These are phyloP conservation scores for Hirsutella thompsonii DNA, from an alignment of 2,329 filamentous ascomycete species.

Conservation along the genomic window DNA sequence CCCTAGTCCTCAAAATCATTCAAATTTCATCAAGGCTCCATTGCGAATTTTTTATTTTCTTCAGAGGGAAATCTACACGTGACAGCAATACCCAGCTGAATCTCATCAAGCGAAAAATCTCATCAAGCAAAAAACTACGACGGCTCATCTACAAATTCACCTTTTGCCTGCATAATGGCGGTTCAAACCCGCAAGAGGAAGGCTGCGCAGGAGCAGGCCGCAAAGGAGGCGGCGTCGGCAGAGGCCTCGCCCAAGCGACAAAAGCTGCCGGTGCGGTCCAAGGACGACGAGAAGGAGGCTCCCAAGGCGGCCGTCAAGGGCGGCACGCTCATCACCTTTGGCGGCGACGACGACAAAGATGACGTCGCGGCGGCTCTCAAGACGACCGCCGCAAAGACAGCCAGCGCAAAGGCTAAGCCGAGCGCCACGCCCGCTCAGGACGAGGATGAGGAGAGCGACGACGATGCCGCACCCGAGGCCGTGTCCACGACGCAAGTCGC, in stretches of 20 bases:
- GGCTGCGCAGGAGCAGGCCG: slow-evolving; percentile 9
- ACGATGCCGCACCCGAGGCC: slow-evolving; percentile 45
- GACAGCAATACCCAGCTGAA: too few species aligned
- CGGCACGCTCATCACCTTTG: slow-evolving; percentile 21
- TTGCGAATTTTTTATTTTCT: too few species aligned
- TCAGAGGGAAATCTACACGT: too few species aligned
- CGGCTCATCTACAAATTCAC: not conserved
- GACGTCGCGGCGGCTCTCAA: too few species aligned
- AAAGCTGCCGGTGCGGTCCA: slow-evolving; percentile 22
- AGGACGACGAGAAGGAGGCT: slow-evolving; percentile 11
- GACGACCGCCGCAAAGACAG: not conserved
- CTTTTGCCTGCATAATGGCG: slow-evolving; percentile 5
- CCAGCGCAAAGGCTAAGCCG: slow-evolving; percentile 7
- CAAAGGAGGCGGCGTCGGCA: slow-evolving; percentile 4
- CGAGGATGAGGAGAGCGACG: slow-evolving; percentile 29
- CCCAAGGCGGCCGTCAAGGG: slow-evolving; percentile 8
- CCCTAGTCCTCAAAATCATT: too few species aligned
- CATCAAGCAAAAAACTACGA: not conserved
- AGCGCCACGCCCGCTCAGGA: slow-evolving; percentile 22
- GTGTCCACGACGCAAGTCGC: slow-evolving; percentile 40
- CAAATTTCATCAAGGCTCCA: too few species aligned
- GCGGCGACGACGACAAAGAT: slow-evolving; percentile 19
- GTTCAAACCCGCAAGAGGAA: slow-evolving; percentile 16
- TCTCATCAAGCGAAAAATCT: too few species aligned
- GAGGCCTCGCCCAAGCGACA: slow-evolving; percentile 10